A percentile compares a stretch with the other conserved stretches of the same genome.
Conservation (phyloP, 1,139 yeast species). For the Geotrichum restrictum region DNA sequence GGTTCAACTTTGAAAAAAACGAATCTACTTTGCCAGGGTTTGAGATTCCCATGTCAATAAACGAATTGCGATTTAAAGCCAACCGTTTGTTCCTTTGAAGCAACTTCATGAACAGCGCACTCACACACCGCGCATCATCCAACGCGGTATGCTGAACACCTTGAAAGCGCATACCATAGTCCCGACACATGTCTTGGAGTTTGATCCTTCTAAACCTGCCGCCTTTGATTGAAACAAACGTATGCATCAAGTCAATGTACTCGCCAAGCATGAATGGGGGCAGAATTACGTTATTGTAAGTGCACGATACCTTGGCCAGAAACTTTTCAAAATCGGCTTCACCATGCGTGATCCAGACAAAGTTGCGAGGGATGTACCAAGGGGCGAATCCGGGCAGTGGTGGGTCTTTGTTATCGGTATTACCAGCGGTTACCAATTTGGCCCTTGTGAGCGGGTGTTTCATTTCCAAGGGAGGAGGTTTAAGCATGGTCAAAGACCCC, state of each 20-base stretch:
- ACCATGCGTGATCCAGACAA: conserved; percentile 29
- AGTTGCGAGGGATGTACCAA: conserved; percentile 21
- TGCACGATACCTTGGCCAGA: conserved; percentile 23
- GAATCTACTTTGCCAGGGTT: too few species aligned
- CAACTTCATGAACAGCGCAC: conserved; percentile 1
- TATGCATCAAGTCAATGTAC: conserved; percentile 25
- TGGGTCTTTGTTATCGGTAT: too few species aligned
- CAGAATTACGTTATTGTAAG: conserved; percentile 15
- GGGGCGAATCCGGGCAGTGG: conserved; percentile 11
- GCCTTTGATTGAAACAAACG: conserved; percentile 19
- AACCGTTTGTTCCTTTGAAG: not conserved
- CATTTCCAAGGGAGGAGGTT: conserved; percentile 17
- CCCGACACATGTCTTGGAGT: not conserved
- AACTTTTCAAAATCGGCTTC: conserved; percentile 28
- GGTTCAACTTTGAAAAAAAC: too few species aligned
- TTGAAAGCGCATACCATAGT: not conserved
- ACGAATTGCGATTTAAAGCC: conserved; percentile 3
- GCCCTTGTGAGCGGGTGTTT: conserved; percentile 2
- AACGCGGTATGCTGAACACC: conserved; percentile 7
- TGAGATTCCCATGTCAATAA: conserved; percentile 18
- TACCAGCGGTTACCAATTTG: too few species aligned
- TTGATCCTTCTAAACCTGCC: conserved; percentile 10
- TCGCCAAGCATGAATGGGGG: conserved; percentile 26
- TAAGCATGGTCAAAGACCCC: conserved; percentile 15
- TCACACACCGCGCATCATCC: conserved; percentile 10